These are phyloP conservation scores for Pterula multifida DNA, from an alignment of 1,284 basidiomycete genomes.

Conservation along the genomic window DNA sequence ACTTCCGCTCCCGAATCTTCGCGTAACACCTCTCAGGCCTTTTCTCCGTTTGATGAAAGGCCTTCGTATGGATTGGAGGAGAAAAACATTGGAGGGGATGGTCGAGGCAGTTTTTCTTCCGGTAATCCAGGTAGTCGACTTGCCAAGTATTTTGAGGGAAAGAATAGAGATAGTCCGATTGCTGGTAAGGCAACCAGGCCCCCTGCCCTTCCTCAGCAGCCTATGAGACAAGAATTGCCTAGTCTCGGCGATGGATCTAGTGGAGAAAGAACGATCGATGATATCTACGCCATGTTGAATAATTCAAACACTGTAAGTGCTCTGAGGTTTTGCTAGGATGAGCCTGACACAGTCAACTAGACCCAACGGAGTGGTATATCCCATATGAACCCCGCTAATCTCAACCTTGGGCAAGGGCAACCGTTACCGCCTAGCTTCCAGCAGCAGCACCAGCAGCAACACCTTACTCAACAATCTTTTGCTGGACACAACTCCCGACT, in stretches of 20 bases:
- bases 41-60: constrained; percentile 48
- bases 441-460: constrained; percentile 24
- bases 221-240: background rate
- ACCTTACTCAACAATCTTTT: constrained; percentile 14
- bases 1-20: constrained; percentile 15
- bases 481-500: constrained; percentile 27
- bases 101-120: background rate
- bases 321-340: constrained; percentile 6
- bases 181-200: background rate
- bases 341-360: constrained; percentile 12
- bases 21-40: constrained; percentile 20
- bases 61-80: constrained; percentile 24
- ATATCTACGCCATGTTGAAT: constrained; percentile 63
- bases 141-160: constrained; percentile 75
- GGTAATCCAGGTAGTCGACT: constrained; percentile 49
- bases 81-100: background rate
- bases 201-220: background rate
- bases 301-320: constrained; percentile 46
- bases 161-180: constrained; percentile 32
- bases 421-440: constrained; percentile 14
- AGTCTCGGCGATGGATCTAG: constrained; percentile 17
- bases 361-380: constrained; percentile 5
- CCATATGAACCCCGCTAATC: constrained; percentile 13
- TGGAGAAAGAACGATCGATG: constrained; percentile 56
- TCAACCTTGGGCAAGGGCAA: constrained; percentile 19